These are phyloP conservation scores for Aspergillus conjunctus DNA, from an alignment of 495 filamentous ascomycete genomes.

Conservation along the genomic window DNA sequence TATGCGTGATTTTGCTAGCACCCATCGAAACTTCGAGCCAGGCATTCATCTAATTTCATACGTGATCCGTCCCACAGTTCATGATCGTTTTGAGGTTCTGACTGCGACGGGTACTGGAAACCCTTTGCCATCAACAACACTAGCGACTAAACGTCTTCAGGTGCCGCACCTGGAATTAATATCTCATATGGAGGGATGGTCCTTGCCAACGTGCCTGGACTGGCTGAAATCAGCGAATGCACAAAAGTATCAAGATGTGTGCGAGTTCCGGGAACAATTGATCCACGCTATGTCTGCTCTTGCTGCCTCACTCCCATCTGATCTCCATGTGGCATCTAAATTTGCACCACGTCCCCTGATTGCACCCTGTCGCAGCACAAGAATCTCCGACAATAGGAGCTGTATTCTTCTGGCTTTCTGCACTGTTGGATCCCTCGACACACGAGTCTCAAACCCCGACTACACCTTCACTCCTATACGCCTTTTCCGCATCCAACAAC, in stretches of 20 bases:
- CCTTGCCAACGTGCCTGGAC: conserved; percentile 52
- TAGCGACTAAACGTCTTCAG: conserved; percentile 59
- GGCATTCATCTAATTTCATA: conserved; percentile 80
- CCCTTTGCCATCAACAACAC: conserved; percentile 65
- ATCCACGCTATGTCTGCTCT: conserved; percentile 45
- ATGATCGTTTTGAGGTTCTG: conserved; percentile 73
- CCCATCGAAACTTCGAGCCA: conserved; percentile 54
- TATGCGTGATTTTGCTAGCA: conserved; percentile 62
- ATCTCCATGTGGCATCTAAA: conserved; percentile 49
- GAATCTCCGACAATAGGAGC: conserved; percentile 30
- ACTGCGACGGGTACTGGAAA: conserved; percentile 65
- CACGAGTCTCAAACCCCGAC: conserved; percentile 39
- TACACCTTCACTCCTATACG: conserved; percentile 53
- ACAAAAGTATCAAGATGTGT: conserved; percentile 34
- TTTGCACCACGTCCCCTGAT: conserved; percentile 52
- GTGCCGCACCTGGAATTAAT: conserved; percentile 60
- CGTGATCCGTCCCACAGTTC: conserved; percentile 66
- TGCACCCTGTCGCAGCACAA: conserved; percentile 41
- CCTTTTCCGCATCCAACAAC: conserved; percentile 60
- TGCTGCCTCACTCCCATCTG: conserved; percentile 43
- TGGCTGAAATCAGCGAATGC: conserved; percentile 43
- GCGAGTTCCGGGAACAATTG: conserved; percentile 46
- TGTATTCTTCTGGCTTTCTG: conserved; percentile 56
- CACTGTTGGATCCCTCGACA: conserved; percentile 55
- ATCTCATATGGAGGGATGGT: conserved; percentile 58